phyloP scores from a whole-genome alignment of 2,329 filamentous ascomycete genomes.

The Dactylellina cionopaga region DNA sequence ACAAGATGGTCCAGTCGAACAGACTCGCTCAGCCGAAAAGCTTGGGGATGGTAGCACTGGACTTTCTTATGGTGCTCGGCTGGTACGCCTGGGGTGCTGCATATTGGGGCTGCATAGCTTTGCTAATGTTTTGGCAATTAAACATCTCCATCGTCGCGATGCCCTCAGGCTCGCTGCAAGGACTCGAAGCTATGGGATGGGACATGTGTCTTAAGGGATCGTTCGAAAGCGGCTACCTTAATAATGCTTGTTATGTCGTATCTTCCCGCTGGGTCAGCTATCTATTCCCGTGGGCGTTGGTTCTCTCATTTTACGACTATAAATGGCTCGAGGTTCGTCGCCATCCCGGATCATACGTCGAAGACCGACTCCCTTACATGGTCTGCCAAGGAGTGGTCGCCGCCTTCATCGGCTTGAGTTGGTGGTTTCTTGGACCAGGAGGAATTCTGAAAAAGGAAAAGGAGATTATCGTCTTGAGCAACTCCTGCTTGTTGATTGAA shows the following conservation, averaged over 20 bases:
- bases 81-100: constrained; percentile 41
- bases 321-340: constrained; percentile 42
- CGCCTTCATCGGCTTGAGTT: constrained; percentile 31
- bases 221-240: constrained; percentile 11
- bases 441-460: constrained; percentile 22
- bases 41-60: constrained; percentile 2
- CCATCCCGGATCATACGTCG: constrained; percentile 42
- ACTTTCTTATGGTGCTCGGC: constrained; percentile 18
- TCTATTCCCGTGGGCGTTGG: constrained; percentile 40
- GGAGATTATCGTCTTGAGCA: constrained; percentile 36
- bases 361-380: constrained; percentile 33
- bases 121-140: constrained; percentile 50
- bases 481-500: constrained; percentile 31
- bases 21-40: constrained; percentile 20
- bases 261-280: constrained; percentile 31
- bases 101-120: constrained; percentile 25
- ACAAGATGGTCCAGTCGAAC: constrained; percentile 34
- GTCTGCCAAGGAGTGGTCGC: constrained; percentile 34
- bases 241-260: constrained; percentile 25
- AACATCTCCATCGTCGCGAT: constrained; percentile 31
- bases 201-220: constrained; percentile 9
- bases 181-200: constrained; percentile 9
- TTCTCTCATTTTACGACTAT: constrained; percentile 42
- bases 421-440: constrained; percentile 36
- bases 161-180: background rate